These are phyloP conservation scores for Elongisporangium anandrum DNA, from an alignment of 352 stramenopile genomes.

Conservation along the genomic window DNA sequence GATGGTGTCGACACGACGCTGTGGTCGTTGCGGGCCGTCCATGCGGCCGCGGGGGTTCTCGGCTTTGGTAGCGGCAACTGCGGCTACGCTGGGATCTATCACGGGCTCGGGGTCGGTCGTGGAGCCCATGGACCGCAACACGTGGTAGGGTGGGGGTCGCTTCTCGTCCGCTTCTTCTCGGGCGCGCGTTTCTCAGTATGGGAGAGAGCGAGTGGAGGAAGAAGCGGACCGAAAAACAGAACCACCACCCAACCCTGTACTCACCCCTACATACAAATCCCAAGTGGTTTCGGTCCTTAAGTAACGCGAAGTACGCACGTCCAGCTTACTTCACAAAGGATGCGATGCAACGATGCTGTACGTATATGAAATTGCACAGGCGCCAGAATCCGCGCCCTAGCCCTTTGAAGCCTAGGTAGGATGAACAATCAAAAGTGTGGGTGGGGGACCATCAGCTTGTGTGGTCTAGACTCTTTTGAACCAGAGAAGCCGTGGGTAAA, in stretches of 20 bases:
- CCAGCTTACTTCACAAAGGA: not conserved
- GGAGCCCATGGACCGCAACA: not conserved
- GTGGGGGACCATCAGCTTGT: not conserved
- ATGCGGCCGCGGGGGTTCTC: not conserved
- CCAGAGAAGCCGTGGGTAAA: no score
- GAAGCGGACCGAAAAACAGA: not conserved
- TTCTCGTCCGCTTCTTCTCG: not conserved
- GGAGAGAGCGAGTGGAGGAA: not conserved
- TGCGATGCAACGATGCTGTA: not conserved
- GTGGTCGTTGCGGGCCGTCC: constrained; percentile 6
- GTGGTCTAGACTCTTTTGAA: not conserved
- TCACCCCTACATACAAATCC: not conserved
- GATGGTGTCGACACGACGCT: constrained; percentile 3
- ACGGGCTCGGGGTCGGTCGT: not conserved
- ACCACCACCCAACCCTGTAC: not conserved
- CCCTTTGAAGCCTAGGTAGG: not conserved
- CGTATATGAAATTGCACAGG: not conserved
- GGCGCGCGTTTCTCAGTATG: not conserved
- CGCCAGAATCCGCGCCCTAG: not conserved
- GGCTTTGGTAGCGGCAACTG: not conserved
- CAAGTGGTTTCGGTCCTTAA: not conserved
- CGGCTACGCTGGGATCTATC: not conserved
- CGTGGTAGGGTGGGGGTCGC: not conserved
- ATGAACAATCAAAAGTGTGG: not conserved
- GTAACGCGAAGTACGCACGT: not conserved